Evolutionary conservation across 2,329 filamentous ascomycete species (phyloP).

Genomic region (Trichoderma pleuroti): DNA sequence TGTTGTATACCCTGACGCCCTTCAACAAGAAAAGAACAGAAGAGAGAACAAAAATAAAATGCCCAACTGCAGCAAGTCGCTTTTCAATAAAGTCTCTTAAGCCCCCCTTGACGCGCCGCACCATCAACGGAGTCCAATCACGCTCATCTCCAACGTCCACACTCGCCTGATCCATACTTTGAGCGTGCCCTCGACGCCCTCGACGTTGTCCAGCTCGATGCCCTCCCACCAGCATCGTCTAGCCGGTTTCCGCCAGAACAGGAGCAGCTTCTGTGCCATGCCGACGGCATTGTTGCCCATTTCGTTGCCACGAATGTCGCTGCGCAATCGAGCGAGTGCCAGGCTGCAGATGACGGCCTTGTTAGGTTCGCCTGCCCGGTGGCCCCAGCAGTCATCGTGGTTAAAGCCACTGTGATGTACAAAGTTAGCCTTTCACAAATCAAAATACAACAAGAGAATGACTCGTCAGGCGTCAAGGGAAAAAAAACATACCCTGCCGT

Average conservation of each 20-base stretch:
- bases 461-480: not conserved
- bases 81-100: not conserved
- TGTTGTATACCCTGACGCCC: slow-evolving; percentile 20
- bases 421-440: not conserved
- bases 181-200: slow-evolving; percentile 84
- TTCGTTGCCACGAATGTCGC: slow-evolving; percentile 80
- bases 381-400: slow-evolving; percentile 91
- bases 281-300: slow-evolving; percentile 77
- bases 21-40: slow-evolving; percentile 1
- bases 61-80: not conserved
- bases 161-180: slow-evolving; percentile 98
- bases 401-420: slow-evolving; percentile 74
- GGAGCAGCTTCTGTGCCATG: slow-evolving; percentile 95
- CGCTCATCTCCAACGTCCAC: slow-evolving; percentile 98
- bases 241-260: slow-evolving; percentile 98
- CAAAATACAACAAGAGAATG: not conserved
- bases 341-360: slow-evolving; percentile 98
- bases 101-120: not conserved
- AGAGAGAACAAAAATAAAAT: not conserved
- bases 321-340: slow-evolving; percentile 85
- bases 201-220: slow-evolving; percentile 83
- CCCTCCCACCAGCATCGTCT: slow-evolving; percentile 99
- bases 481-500: slow-evolving; percentile 76
- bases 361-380: slow-evolving; percentile 94
- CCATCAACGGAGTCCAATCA: slow-evolving; percentile 72